Percentiles rank a stretch among this genome's conserved stretches.
Evolutionary conservation across 139 green algal genomes (phyloP).

Genomic region (Coelastrella sp.): DNA sequence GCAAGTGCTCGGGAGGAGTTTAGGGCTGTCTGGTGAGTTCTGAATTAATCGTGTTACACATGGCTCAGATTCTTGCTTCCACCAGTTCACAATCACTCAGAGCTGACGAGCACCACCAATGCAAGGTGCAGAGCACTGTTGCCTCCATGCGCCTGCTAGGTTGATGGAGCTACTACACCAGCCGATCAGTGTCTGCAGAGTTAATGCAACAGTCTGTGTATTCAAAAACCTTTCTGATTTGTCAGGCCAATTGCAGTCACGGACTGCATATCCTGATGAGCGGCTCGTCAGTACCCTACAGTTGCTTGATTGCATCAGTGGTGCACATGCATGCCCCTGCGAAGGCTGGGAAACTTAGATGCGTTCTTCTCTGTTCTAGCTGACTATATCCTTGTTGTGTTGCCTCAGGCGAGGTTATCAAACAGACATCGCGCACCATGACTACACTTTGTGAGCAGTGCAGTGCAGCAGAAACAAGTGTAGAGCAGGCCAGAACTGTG

Average conservation of each 20-base stretch:
- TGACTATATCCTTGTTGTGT: not conserved
- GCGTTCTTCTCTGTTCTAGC: not conserved
- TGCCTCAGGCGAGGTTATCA: slow-evolving; percentile 29
- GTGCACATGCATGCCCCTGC: too few species aligned
- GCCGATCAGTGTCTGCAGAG: not conserved
- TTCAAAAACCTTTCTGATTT: not conserved
- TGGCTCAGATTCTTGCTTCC: not conserved
- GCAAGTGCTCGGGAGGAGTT: slow-evolving; percentile 63
- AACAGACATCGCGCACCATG: slow-evolving; percentile 20
- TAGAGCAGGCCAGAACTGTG: too few species aligned
- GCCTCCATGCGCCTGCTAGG: too few species aligned
- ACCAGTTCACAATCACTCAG: not conserved
- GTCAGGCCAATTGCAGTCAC: not conserved
- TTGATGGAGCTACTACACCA: not conserved
- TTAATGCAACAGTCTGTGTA: not conserved
- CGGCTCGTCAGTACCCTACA: too few species aligned
- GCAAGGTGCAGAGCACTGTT: too few species aligned
- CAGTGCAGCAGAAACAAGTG: not conserved
- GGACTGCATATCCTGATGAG: too few species aligned
- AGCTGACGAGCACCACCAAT: not conserved
- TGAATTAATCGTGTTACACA: too few species aligned
- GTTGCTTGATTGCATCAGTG: too few species aligned
- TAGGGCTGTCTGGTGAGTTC: slow-evolving; percentile 58
- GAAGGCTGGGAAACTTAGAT: too few species aligned
- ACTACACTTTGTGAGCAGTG: slow-evolving; percentile 10